Percentiles rank a stretch among this genome's conserved stretches.
Conservation (phyloP, 2,329 filamentous ascomycete species). For the Coleophoma eucalyptorum region DNA sequence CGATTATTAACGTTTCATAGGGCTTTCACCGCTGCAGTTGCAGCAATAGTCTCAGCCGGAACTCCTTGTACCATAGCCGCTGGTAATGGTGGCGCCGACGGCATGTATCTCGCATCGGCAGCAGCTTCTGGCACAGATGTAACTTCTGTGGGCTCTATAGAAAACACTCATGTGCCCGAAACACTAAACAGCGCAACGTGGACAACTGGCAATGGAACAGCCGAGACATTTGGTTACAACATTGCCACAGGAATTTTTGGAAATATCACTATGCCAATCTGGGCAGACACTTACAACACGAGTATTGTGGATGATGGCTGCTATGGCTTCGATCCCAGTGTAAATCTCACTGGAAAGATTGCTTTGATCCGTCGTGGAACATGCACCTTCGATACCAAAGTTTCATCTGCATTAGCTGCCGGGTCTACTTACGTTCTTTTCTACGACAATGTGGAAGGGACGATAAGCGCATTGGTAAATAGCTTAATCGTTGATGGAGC, state of each 20-base stretch:
- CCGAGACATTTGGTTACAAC: neutral
- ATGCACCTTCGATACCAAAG: conserved; percentile 5
- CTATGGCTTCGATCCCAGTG: neutral
- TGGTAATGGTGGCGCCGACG: neutral
- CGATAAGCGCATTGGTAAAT: neutral
- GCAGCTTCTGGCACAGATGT: neutral
- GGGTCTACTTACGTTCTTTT: neutral
- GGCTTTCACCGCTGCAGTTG: too few relatives aligned
- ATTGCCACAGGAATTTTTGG: neutral
- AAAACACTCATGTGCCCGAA: too few relatives aligned
- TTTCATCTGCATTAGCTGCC: neutral
- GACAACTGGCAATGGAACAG: neutral
- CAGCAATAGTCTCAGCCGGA: neutral
- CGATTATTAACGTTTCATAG: too few relatives aligned
- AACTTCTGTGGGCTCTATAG: neutral
- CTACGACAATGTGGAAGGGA: neutral
- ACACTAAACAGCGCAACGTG: too few relatives aligned
- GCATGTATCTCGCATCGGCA: neutral
- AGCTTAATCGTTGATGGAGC: neutral
- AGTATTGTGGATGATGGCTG: conserved; percentile 2
- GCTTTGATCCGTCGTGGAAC: conserved; percentile 5
- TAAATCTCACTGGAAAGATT: conserved; percentile 1
- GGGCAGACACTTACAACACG: neutral
- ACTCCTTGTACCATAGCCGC: neutral
- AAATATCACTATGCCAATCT: neutral